These are phyloP conservation scores for Phialophora macrospora DNA, from an alignment of 2,329 filamentous ascomycete species.

Conservation along the genomic window DNA sequence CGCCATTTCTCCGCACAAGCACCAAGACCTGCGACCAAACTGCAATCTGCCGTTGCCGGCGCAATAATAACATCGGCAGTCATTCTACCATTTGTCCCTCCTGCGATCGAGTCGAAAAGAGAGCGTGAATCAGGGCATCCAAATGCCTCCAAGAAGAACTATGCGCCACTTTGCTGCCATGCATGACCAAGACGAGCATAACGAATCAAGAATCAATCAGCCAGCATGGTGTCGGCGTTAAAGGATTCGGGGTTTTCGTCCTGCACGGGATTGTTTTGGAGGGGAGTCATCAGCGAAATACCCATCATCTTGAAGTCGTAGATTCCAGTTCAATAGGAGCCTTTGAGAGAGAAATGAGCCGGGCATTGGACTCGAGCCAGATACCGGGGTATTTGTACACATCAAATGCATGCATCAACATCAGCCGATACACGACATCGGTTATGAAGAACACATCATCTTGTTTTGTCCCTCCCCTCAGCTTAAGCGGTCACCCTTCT, in stretches of 20 bases:
- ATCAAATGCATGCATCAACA: constrained; percentile 13
- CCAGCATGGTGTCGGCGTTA: constrained; percentile 22
- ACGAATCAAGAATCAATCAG: constrained; percentile 8
- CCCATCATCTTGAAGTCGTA: constrained; percentile 13
- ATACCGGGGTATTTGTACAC: constrained; percentile 25
- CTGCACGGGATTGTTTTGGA: constrained; percentile 8
- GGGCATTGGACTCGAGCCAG: neutral
- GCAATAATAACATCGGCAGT: constrained; percentile 52
- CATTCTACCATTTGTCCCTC: constrained; percentile 53
- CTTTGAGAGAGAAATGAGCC: neutral
- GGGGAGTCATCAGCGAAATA: constrained; percentile 19
- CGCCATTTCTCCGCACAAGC: constrained; percentile 53
- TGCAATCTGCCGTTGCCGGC: constrained; percentile 48
- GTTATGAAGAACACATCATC: neutral
- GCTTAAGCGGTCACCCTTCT: constrained; percentile 84
- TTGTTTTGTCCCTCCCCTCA: constrained; percentile 42
- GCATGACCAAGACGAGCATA: constrained; percentile 21
- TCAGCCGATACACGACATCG: constrained; percentile 6
- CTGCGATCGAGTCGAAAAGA: constrained; percentile 53
- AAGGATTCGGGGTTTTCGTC: neutral
- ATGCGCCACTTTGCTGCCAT: constrained; percentile 38
- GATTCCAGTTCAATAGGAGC: constrained; percentile 15
- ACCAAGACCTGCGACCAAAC: constrained; percentile 47
- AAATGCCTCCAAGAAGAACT: constrained; percentile 46
- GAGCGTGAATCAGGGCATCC: constrained; percentile 48